A percentile compares a stretch with the other conserved stretches of the same genome.
These are phyloP conservation scores for Trichoderma orchidacearum DNA, from an alignment of 495 filamentous ascomycete genomes.

Conservation along the genomic window DNA sequence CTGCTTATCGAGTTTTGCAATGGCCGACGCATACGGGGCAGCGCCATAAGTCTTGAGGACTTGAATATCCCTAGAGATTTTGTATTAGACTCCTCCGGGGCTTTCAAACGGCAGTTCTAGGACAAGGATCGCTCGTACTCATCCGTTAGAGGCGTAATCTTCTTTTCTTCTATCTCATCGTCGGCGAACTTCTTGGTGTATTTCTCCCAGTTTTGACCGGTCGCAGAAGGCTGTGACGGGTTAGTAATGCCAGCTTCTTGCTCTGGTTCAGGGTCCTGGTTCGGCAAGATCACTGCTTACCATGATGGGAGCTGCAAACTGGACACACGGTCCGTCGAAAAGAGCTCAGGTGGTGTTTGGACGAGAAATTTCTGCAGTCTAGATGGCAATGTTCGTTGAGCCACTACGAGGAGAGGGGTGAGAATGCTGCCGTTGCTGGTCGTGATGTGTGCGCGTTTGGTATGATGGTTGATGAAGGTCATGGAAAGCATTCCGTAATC, in stretches of 20 bases:
- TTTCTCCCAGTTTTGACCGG: conserved; percentile 92
- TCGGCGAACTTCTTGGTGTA: conserved; percentile 93
- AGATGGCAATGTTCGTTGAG: background rate
- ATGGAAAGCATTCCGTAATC: conserved; percentile 9
- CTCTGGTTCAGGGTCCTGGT: no score
- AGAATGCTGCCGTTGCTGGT: background rate
- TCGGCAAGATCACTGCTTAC: background rate
- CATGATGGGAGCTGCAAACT: conserved; percentile 2
- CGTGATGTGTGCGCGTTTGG: background rate
- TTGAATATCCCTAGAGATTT: conserved; percentile 80
- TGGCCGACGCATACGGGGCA: conserved; percentile 78
- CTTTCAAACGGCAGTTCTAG: background rate
- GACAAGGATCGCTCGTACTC: conserved; percentile 49
- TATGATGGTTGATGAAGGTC: conserved; percentile 3
- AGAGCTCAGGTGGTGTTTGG: background rate
- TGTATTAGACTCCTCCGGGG: conserved; percentile 13
- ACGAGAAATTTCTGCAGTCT: background rate
- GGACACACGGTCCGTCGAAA: background rate
- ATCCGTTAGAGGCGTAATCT: conserved; percentile 91
- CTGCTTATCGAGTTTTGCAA: conserved; percentile 95
- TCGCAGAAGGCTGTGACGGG: conserved; percentile 65
- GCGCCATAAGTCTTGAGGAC: conserved; percentile 98
- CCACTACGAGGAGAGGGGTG: background rate
- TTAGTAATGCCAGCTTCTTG: background rate
- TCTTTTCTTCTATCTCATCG: conserved; percentile 97